A percentile compares a stretch with the other conserved stretches of the same genome.
phyloP scores from a whole-genome alignment of 176 grass and related monocot species.

The Alopecurus myosuroides region DNA sequence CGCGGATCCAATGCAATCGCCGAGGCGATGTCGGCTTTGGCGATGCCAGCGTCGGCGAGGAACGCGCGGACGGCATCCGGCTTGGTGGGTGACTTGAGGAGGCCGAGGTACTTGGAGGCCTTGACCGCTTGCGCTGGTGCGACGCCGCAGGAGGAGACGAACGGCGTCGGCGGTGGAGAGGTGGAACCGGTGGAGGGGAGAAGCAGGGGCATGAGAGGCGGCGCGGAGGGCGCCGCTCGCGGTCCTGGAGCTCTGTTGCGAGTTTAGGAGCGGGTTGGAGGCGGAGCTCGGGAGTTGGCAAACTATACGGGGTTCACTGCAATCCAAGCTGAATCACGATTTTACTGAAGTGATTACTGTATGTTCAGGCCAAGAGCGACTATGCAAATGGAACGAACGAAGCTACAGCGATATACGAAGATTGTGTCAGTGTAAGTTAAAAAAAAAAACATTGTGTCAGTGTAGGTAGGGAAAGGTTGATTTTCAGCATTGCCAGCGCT shows the following conservation, averaged over 20 bases:
- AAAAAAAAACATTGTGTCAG: too few species aligned
- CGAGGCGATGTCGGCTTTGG: background rate
- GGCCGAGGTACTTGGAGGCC: background rate
- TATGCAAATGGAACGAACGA: too few species aligned
- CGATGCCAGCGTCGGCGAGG: background rate
- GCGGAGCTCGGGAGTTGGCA: too few species aligned
- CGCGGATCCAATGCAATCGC: background rate
- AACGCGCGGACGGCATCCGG: conserved; percentile 24
- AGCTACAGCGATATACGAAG: too few species aligned
- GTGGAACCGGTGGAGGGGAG: background rate
- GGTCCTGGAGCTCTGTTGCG: background rate
- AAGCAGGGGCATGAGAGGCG: background rate
- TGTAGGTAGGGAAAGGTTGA: too few species aligned
- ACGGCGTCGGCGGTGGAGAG: background rate
- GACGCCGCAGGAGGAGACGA: background rate
- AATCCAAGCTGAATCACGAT: too few species aligned
- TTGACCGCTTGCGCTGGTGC: background rate
- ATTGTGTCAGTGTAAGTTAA: too few species aligned
- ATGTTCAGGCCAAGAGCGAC: too few species aligned
- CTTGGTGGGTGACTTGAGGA: conserved; percentile 3
- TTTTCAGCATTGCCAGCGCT: too few species aligned
- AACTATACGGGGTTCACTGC: too few species aligned
- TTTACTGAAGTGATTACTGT: too few species aligned
- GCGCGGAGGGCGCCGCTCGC: background rate
- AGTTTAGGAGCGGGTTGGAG: too few species aligned